Base-by-base conservation (phyloP, 2,329 filamentous ascomycete species). In the Arachnopeziza araneosa region DNA sequence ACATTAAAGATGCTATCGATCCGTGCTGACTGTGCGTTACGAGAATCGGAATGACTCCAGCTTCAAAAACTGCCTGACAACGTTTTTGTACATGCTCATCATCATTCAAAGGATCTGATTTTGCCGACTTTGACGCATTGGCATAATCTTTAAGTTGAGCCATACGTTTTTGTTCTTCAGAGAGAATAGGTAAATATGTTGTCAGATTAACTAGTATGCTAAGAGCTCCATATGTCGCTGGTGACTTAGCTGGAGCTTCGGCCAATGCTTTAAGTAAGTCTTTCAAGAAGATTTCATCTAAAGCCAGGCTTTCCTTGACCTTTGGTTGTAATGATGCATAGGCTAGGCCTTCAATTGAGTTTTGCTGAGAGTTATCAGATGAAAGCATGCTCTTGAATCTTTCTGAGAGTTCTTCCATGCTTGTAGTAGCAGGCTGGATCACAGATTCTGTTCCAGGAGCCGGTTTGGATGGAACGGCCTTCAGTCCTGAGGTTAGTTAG, bases 111-210 rank as follows among this genome's bases (percentile, higher is more conserved):
- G 85, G 83, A 70, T 93, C 85, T 0, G 82, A 78, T 2, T 80
- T 77, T 0, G 79, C 72, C n/a, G 84, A 83, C 69, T 91, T 92
- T 5, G 87, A 86, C 0, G 91, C 89, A 71, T 96, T 91, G 17
- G 95, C 95, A 69, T 98, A 99, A 1, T 92, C 91, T 77, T 96
- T 97, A 52, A 99, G 82, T 72, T 99, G 90, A 6, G 84, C 84
- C 77, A 99, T 91, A 70, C 90, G 91, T 77, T 93, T 95, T 69
- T 97, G 89, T 74, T 99, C 95, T 64, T 97, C 93, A 0, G 91
- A 88, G 50, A 93, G 79, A 8, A 79, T 79, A 7, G 92, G 92
- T 50, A 84, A 82, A 72, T 96, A 98, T 30, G 83, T 81, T 17
- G 91, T 96, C 56, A 99, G 78, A 70, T 98, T 97, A 58, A 85